phyloP scores from a whole-genome alignment of 805 yeast species.

The Zygoascus biomembranicola region DNA sequence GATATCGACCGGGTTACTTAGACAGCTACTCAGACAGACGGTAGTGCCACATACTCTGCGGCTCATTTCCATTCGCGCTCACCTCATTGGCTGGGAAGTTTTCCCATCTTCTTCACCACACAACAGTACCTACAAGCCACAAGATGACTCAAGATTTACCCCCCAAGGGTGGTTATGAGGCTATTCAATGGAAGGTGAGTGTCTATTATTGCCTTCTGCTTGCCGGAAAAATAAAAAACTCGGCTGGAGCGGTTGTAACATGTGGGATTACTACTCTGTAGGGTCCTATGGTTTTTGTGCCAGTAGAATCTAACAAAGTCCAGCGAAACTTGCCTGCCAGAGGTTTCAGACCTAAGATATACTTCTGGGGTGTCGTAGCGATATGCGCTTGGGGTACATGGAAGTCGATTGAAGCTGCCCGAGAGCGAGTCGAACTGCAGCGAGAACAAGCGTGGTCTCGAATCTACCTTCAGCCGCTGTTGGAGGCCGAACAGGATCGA shows the following conservation, averaged over 20 bases:
- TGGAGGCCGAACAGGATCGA: constrained; percentile 78
- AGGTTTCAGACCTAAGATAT: constrained; percentile 72
- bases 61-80: background rate
- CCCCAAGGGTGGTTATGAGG: constrained; percentile 78
- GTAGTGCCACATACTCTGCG: background rate
- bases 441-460: constrained; percentile 77
- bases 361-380: constrained; percentile 56
- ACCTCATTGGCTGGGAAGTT: background rate
- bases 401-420: constrained; percentile 53
- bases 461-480: constrained; percentile 59
- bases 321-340: constrained; percentile 71
- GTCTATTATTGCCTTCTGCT: no score
- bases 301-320: background rate
- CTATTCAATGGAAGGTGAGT: constrained; percentile 68
- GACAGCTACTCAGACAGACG: no score
- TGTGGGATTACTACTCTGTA: no score
- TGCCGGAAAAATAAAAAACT: no score
- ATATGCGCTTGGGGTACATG: constrained; percentile 68
- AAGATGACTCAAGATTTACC: constrained; percentile 62
- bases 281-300: no score
- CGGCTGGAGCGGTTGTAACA: no score
- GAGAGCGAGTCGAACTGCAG: constrained; percentile 62
- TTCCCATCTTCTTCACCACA: background rate
- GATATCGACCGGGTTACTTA: no score
- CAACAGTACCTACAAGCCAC: background rate